phyloP scores from a whole-genome alignment of 768 basidiomycete species.

The Amanita rubescens region DNA sequence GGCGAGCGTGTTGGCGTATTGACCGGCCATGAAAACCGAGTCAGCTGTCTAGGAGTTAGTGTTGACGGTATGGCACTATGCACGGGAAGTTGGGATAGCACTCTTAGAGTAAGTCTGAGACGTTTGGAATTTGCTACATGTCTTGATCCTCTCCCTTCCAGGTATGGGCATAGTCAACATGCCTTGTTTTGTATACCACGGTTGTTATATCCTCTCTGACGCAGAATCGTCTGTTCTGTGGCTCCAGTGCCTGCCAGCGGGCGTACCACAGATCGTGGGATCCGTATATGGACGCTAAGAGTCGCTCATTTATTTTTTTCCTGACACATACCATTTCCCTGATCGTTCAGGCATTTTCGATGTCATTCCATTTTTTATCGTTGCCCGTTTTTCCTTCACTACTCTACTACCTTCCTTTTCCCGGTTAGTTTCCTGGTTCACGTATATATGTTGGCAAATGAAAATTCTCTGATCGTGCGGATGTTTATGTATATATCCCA shows the following conservation, averaged over 20 bases:
- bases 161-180: conserved; percentile 73
- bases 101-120: conserved; percentile 69
- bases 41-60: conserved; percentile 93
- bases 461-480: background rate
- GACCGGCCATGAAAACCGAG: conserved; percentile 96
- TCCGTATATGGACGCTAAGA: conserved; percentile 1
- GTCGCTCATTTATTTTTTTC: background rate
- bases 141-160: conserved; percentile 21
- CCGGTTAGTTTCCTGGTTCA: background rate
- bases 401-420: background rate
- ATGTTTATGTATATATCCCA: conserved; percentile 1
- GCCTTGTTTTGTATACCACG: conserved; percentile 1
- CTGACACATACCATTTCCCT: background rate
- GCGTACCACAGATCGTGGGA: background rate
- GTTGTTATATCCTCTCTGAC: background rate
- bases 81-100: conserved; percentile 98
- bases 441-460: conserved; percentile 1
- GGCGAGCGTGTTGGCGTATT: conserved; percentile 97
- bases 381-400: background rate
- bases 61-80: conserved; percentile 97
- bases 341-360: background rate
- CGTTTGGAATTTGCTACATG: conserved; percentile 2
- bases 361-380: background rate
- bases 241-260: conserved; percentile 1
- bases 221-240: background rate